phyloP scores from a whole-genome alignment of 2,329 filamentous ascomycete species.

The Cordyceps fumosorosea region DNA sequence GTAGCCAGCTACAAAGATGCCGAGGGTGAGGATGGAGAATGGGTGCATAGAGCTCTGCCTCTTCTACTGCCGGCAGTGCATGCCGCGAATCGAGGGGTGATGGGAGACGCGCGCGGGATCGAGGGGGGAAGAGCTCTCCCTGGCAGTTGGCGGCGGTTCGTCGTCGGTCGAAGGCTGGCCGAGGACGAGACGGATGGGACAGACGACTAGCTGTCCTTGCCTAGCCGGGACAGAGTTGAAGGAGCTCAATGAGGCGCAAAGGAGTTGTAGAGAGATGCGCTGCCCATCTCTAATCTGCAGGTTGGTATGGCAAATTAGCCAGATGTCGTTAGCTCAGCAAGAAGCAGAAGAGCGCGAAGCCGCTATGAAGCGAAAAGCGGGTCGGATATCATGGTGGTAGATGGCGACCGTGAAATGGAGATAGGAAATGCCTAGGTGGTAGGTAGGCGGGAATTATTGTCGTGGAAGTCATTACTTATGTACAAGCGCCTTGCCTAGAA shows the following conservation, averaged over 20 bases:
- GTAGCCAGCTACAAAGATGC: constrained; percentile 99
- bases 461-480: not conserved
- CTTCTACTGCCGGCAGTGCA: constrained; percentile 32
- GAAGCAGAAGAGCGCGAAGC: constrained; percentile 1
- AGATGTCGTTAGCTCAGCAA: constrained; percentile 7
- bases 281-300: constrained; percentile 7
- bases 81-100: constrained; percentile 27
- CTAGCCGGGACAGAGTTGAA: not conserved
- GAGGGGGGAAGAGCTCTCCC: not conserved
- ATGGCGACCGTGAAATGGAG: not conserved
- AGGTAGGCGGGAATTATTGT: not conserved
- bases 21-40: constrained; percentile 90
- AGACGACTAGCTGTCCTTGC: not conserved
- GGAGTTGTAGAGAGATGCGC: constrained; percentile 6
- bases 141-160: not conserved
- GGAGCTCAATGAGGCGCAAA: constrained; percentile 5
- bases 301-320: constrained; percentile 9
- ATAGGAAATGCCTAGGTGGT: not conserved
- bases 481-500: no score
- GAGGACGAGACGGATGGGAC: not conserved
- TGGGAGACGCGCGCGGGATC: constrained; percentile 18
- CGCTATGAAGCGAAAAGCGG: constrained; percentile 9
- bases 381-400: not conserved
- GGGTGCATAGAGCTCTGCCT: constrained; percentile 77
- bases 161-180: not conserved